These are phyloP conservation scores for Anaeromyces robustus DNA, from an alignment of 192 early-diverging fungal genomes.

Conservation along the genomic window DNA sequence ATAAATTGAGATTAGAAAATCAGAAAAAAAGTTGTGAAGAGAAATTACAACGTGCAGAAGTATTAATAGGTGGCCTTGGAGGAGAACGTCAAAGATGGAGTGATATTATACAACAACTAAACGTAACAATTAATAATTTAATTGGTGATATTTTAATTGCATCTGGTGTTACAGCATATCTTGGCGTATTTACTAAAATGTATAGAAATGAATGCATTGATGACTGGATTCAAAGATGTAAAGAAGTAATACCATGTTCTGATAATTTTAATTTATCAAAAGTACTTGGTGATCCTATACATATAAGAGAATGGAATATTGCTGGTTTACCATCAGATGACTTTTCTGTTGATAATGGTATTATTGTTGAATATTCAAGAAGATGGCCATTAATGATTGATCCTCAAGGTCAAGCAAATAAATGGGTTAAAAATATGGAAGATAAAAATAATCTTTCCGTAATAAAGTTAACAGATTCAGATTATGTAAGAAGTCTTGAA, in stretches of 20 bases:
- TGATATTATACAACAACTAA: conserved; percentile 28
- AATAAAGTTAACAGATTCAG: conserved; percentile 35
- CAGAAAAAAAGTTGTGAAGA: conserved; percentile 44
- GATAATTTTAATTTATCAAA: conserved; percentile 31
- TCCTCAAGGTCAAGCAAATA: conserved; percentile 40
- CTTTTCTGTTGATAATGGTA: conserved; percentile 48
- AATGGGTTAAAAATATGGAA: conserved; percentile 55
- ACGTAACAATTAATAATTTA: conserved; percentile 27
- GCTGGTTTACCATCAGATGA: conserved; percentile 39
- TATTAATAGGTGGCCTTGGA: conserved; percentile 36
- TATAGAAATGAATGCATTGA: conserved; percentile 26
- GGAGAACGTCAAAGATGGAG: conserved; percentile 49
- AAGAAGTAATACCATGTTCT: conserved; percentile 31
- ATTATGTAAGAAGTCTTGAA: conserved; percentile 38
- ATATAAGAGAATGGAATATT: conserved; percentile 44
- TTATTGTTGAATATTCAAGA: conserved; percentile 37
- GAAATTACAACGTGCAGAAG: conserved; percentile 38
- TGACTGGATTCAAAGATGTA: conserved; percentile 21
- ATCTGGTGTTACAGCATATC: conserved; percentile 43
- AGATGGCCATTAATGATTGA: conserved; percentile 54
- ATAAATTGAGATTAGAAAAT: conserved; percentile 33
- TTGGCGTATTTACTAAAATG: conserved; percentile 42
- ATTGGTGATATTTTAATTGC: conserved; percentile 41
- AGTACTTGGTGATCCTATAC: conserved; percentile 39
- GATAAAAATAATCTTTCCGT: conserved; percentile 41